Evolutionary conservation across 441 rosid genomes (phyloP), one percentile per base, ranked within the genome.

Genomic region (Populus trichocarpa): DNA sequence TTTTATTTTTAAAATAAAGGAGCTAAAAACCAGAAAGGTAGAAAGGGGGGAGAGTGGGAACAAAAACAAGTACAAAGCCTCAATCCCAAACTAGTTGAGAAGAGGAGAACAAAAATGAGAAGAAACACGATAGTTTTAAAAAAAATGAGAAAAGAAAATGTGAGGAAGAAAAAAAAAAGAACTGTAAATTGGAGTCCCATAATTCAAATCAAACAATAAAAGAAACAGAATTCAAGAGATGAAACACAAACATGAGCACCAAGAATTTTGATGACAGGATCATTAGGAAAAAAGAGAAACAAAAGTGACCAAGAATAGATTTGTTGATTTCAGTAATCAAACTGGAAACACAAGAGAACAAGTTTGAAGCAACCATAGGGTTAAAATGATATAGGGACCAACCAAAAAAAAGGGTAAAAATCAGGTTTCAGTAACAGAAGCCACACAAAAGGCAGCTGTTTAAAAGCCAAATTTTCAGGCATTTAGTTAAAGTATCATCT

Each of bases 1-100:
- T 23, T 72, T n/a, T 16, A 20, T 70, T 72, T 71, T 57, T 1
- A 75, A 78, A 59, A 78, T 42, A 67, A 57, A 42, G 20, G 57
- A 20, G 32, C 26, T 23, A 10, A 10, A 50, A 13, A 18, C 32
- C 67, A 80, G 53, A 69, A 46, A 53, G 13, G 36, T 23, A 25
- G n/a, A 10, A 26, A 61, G 36, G 26, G 16, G 71, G 5, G 18
- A 57, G 32, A 42, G 5, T 3, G 13, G 30, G 8, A 18, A 14
- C 20, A 8, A 3, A 36, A 40, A 46, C 16, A 71, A 70, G 2
- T 18, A 25, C 69, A 26, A 33, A n/a, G 53, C 50, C 50, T 42
- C 50, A 42, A 42, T 42, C 16, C 0, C 50, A 42, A 42, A 42
- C 50, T 18, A 18, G 61, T 53, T 53, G 61, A 53, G 22, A 53